Evolutionary conservation across 768 basidiomycete genomes (phyloP), one percentile per base, ranked within the genome.

Genomic region (Phlegmacium glaucopus): DNA sequence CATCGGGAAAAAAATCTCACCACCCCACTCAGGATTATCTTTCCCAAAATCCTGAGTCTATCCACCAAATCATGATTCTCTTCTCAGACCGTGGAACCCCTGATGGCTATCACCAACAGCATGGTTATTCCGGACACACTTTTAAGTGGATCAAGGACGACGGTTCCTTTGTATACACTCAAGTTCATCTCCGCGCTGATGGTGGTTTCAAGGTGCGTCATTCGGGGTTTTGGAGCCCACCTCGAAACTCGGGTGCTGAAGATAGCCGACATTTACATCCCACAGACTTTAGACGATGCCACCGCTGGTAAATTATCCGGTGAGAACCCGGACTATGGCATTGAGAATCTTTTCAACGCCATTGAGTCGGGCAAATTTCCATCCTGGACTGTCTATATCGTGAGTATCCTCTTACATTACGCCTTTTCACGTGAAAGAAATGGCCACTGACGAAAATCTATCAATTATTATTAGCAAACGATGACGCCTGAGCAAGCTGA

Each of bases 21-120:
- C 17, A 41, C 9, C 44, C 22, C 22, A 42, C 48, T 17, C 41
- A 91, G 90, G 94, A 95, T 66, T 95, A 90, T 62, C 79, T 95
- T 48, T 78, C 81, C 26, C 83, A 90, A 65, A 91, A 90, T 70
- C 87, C 90, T 9, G 90, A 94, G 71, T 88, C 90, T 15, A 89
- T 87, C 49, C 89, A 92, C 66, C 90, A 92, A 69, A 72, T 90
- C 59, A 76, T 90, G 79, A 94, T 94, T 65, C 77, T 91, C 49
- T 86, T 96, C 74, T 89, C 89, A n/a, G 94, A 97, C 69, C 90
- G 94, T 59, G 87, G 91, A 39, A 96, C 92, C 47, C 94, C 95
- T 51, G 85, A 84, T 67, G 93, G 82, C n/a, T 94, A 72, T 72
- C 83, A 89, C 68, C 73, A 84, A 51, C 75, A 83, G 82, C 90